These are phyloP conservation scores for Biancaea sappan DNA, from an alignment of 306 rosid genomes.

Conservation along the genomic window DNA sequence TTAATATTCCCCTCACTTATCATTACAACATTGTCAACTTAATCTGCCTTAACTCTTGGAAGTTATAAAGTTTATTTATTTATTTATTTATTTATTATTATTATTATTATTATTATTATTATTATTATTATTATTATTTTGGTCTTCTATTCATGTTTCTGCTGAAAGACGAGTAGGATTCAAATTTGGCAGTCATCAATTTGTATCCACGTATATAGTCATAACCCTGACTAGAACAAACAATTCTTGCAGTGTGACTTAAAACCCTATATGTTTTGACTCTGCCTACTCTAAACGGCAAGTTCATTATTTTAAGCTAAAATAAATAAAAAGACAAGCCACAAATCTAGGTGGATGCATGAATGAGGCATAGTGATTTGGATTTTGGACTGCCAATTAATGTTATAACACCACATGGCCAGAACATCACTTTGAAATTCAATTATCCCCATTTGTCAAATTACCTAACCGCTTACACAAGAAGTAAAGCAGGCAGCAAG, in stretches of 20 bases:
- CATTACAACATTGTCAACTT: no score
- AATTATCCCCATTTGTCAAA: conserved; percentile 17
- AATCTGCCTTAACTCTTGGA: no score
- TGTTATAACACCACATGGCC: conserved; percentile 12
- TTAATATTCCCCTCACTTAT: no score
- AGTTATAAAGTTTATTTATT: no score
- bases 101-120: no score
- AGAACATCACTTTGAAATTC: conserved; percentile 2
- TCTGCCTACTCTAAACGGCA: conserved; percentile 3
- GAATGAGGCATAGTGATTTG: conserved; percentile 17
- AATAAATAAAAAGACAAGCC: conserved; percentile 12
- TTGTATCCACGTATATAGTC: background rate
- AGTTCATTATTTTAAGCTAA: background rate
- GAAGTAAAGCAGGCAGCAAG: conserved; percentile 12
- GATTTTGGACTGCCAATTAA: background rate
- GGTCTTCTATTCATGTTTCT: background rate
- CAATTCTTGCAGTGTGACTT: background rate
- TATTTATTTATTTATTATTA: no score
- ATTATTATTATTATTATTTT: no score
- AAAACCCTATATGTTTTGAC: conserved; percentile 1
- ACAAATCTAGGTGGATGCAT: conserved; percentile 19
- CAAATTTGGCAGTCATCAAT: background rate
- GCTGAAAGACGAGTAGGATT: background rate
- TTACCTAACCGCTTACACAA: conserved; percentile 9
- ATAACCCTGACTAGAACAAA: background rate